These are phyloP conservation scores for Yamadazyma sp. DNA, from an alignment of 805 yeast species.

Conservation along the genomic window DNA sequence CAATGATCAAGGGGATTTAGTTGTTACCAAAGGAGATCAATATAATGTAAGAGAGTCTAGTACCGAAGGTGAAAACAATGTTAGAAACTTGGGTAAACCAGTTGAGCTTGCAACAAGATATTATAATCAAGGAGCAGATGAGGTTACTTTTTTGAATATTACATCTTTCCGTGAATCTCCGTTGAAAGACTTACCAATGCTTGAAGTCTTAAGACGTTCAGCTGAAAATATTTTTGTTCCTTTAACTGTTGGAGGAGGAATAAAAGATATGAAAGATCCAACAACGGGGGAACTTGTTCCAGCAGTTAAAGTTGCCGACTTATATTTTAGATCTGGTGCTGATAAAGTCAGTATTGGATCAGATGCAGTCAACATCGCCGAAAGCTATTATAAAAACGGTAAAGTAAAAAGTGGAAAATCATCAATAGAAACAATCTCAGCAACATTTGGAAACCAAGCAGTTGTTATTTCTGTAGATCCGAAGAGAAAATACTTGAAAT, in stretches of 20 bases:
- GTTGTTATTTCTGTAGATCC: constrained; percentile 99
- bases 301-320: constrained; percentile 85
- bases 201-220: constrained; percentile 77
- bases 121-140: constrained; percentile 95
- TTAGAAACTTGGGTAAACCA: constrained; percentile 94
- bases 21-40: constrained; percentile 98
- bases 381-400: constrained; percentile 63
- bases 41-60: constrained; percentile 84
- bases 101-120: constrained; percentile 90
- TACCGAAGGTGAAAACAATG: constrained; percentile 45
- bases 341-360: constrained; percentile 98
- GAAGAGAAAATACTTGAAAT: constrained; percentile 71
- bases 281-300: constrained; percentile 69
- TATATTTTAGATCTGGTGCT: constrained; percentile 95
- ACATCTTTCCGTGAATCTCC: constrained; percentile 97
- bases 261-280: constrained; percentile 85
- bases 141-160: constrained; percentile 89
- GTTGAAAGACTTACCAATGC: constrained; percentile 89
- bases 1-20: constrained; percentile 91
- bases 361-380: constrained; percentile 93
- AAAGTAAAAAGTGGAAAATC: constrained; percentile 63
- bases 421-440: constrained; percentile 91
- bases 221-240: constrained; percentile 95
- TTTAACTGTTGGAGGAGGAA: constrained; percentile 97
- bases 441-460: constrained; percentile 93